These are phyloP conservation scores for Brettanomyces sp. DNA, from an alignment of 805 yeast genomes.

Conservation along the genomic window DNA sequence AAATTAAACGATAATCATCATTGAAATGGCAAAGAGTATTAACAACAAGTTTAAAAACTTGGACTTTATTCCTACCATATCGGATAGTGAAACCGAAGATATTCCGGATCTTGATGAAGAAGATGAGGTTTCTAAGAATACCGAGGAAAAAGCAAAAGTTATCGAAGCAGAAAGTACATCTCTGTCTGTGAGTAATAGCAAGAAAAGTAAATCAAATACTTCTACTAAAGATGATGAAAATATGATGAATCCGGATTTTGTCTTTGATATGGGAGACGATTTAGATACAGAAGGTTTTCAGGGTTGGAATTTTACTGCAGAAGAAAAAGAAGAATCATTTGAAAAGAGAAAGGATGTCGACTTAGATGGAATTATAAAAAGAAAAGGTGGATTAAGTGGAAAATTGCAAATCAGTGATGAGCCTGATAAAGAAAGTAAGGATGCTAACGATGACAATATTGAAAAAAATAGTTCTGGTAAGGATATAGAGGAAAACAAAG, in stretches of 20 bases:
- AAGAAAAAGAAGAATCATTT: slow-evolving; percentile 19
- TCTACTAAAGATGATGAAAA: slow-evolving; percentile 12
- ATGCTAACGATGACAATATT: slow-evolving; percentile 30
- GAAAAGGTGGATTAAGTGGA: slow-evolving; percentile 61
- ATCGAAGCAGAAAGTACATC: slow-evolving; percentile 4
- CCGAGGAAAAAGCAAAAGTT: slow-evolving; percentile 4
- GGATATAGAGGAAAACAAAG: slow-evolving; percentile 14
- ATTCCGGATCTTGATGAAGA: slow-evolving; percentile 31
- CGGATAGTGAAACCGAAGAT: slow-evolving; percentile 63
- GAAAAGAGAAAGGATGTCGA: slow-evolving; percentile 55
- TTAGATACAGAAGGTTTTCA: slow-evolving; percentile 33
- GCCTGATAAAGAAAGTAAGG: slow-evolving; percentile 26
- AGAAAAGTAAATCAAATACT: slow-evolving; percentile 19
- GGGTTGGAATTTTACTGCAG: slow-evolving; percentile 81
- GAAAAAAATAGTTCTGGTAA: slow-evolving; percentile 19
- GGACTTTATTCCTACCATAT: slow-evolving; percentile 67
- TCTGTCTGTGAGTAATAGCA: slow-evolving; percentile 19
- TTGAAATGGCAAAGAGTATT: too few relatives aligned
- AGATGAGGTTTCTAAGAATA: slow-evolving; percentile 24
- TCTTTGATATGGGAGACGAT: slow-evolving; percentile 46
- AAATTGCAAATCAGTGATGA: slow-evolving; percentile 6
- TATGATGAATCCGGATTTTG: slow-evolving; percentile 58
- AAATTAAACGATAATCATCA: too few relatives aligned
- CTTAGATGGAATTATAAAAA: slow-evolving; percentile 75
- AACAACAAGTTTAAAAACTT: not conserved